phyloP scores from a whole-genome alignment of 768 basidiomycete species.

The Lactarius quietus region DNA sequence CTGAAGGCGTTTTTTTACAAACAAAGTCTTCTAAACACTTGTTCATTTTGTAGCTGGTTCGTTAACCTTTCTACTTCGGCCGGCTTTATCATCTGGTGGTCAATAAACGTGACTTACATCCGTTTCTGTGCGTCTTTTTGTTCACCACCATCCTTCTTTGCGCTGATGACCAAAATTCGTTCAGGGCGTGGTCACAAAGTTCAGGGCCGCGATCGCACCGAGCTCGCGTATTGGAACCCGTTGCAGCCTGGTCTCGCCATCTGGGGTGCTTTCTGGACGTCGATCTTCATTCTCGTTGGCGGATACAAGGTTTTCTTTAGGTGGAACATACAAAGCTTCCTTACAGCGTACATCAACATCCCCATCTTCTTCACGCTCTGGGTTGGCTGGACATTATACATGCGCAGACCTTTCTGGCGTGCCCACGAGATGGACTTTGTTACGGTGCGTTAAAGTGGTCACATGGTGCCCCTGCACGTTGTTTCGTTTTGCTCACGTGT shows the following conservation, averaged over 20 bases:
- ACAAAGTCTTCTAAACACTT: neutral
- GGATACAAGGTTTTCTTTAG: slow-evolving; percentile 60
- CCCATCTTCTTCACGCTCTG: slow-evolving; percentile 47
- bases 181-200: slow-evolving; percentile 57
- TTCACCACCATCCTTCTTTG: neutral
- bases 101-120: slow-evolving; percentile 69
- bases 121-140: slow-evolving; percentile 51
- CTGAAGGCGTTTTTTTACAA: slow-evolving; percentile 13
- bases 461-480: no score
- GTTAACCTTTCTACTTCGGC: slow-evolving; percentile 63
- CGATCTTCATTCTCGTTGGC: slow-evolving; percentile 56
- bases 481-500: neutral
- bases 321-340: slow-evolving; percentile 53
- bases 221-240: slow-evolving; percentile 57
- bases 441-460: slow-evolving; percentile 41
- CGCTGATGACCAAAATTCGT: neutral
- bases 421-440: slow-evolving; percentile 67
- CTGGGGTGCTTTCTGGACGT: slow-evolving; percentile 67
- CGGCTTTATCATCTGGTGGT: slow-evolving; percentile 65
- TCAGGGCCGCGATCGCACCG: slow-evolving; percentile 60
- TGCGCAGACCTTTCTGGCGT: slow-evolving; percentile 46
- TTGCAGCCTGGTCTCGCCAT: slow-evolving; percentile 67
- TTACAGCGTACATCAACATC: slow-evolving; percentile 40
- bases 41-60: slow-evolving; percentile 51
- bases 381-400: slow-evolving; percentile 43